These are phyloP conservation scores for Obelidium mucronatum DNA, from an alignment of 192 early-diverging fungal species.

Conservation along the genomic window DNA sequence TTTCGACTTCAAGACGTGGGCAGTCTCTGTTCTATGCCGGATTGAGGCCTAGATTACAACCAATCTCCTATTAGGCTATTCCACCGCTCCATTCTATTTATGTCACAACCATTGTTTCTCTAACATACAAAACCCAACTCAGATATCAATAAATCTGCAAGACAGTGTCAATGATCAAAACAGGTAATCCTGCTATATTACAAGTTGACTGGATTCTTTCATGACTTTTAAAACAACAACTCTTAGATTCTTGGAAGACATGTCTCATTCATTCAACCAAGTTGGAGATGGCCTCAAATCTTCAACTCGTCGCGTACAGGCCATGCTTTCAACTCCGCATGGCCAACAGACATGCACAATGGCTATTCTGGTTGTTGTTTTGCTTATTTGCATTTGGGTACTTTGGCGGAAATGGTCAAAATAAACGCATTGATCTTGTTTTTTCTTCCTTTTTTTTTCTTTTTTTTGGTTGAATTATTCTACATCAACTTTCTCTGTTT, in stretches of 20 bases:
- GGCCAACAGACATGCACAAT: conserved; percentile 37
- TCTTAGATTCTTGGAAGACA: conserved; percentile 30
- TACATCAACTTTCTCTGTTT: no score
- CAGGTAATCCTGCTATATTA: neutral
- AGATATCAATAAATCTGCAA: conserved; percentile 41
- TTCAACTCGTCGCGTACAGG: conserved; percentile 22
- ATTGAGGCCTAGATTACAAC: no score
- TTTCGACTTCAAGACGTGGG: no score
- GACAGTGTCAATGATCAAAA: conserved; percentile 39
- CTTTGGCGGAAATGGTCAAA: conserved; percentile 35
- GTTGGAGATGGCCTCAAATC: conserved; percentile 31
- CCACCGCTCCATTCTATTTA: no score
- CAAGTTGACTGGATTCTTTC: neutral
- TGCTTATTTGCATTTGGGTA: conserved; percentile 28
- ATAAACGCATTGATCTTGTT: neutral
- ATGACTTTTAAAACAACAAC: no score
- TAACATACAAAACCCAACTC: no score
- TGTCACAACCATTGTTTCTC: no score
- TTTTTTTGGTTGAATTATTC: neutral
- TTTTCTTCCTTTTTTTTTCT: neutral
- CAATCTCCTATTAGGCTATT: no score
- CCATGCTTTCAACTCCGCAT: conserved; percentile 31
- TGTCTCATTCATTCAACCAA: conserved; percentile 32
- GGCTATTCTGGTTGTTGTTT: conserved; percentile 24
- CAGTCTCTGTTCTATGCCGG: no score